phyloP scores from a whole-genome alignment of 2,329 filamentous ascomycete genomes.

The Rugonectria rugulosa region DNA sequence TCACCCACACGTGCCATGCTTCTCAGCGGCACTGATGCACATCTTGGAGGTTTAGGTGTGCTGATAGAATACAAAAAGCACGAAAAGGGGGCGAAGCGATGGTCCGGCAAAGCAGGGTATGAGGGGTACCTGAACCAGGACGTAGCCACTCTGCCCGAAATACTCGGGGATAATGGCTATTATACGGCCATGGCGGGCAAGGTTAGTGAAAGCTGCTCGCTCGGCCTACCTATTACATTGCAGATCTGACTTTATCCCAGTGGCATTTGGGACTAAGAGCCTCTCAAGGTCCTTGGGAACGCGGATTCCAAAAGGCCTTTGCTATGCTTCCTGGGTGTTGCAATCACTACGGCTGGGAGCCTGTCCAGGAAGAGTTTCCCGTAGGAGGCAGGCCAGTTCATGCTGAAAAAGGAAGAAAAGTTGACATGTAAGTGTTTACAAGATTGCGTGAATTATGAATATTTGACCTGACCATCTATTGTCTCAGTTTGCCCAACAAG shows the following conservation, averaged over 20 bases:
- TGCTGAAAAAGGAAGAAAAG: not conserved
- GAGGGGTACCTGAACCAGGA: conserved; percentile 65
- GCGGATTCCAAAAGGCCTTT: conserved; percentile 65
- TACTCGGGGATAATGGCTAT: conserved; percentile 64
- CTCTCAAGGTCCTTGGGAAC: conserved; percentile 10
- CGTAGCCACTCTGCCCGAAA: conserved; percentile 61
- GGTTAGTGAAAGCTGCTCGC: conserved; percentile 60
- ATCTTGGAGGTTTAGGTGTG: conserved; percentile 19
- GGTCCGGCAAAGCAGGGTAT: conserved; percentile 21
- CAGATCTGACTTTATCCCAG: too few species aligned
- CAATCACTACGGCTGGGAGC: conserved; percentile 50
- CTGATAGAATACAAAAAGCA: too few species aligned
- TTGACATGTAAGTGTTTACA: too few species aligned
- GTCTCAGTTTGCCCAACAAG: too few species aligned
- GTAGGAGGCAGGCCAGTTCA: too few species aligned
- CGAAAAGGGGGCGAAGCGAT: too few species aligned
- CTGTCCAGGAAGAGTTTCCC: too few species aligned
- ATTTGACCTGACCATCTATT: too few species aligned
- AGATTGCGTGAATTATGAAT: too few species aligned
- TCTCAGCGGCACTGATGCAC: conserved; percentile 61
- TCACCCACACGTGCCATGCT: conserved; percentile 71
- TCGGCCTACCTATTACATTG: too few species aligned
- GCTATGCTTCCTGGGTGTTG: conserved; percentile 67
- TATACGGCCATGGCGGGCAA: conserved; percentile 65
- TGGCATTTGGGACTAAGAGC: conserved; percentile 16